Evolutionary conservation across 2,329 filamentous ascomycete species (phyloP).

Genomic region (Talaromyces atroroseus): DNA sequence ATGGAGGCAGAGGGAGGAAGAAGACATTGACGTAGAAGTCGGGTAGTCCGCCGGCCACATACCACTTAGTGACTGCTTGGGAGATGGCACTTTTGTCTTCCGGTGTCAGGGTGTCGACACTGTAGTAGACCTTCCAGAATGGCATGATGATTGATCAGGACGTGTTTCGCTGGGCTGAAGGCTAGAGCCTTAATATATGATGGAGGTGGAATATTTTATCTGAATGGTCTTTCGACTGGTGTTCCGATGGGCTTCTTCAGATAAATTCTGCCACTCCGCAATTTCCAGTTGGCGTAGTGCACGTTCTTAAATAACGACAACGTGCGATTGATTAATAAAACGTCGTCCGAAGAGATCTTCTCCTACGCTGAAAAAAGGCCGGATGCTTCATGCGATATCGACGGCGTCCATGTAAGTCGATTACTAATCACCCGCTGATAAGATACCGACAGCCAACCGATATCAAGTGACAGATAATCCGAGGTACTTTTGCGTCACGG

Average conservation of each 20-base stretch:
- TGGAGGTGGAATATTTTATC: not conserved
- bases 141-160: not conserved
- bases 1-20: not conserved
- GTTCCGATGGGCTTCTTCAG: not conserved
- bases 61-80: slow-evolving; percentile 17
- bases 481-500: not conserved
- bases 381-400: not conserved
- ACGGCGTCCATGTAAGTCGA: not conserved
- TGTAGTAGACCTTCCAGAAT: slow-evolving; percentile 8
- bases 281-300: not conserved
- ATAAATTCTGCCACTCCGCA: not conserved
- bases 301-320: not conserved
- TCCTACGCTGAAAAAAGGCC: not conserved
- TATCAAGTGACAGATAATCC: not conserved
- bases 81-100: slow-evolving; percentile 10
- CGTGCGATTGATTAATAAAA: not conserved
- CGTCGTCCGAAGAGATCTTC: not conserved
- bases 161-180: not conserved
- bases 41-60: slow-evolving; percentile 15
- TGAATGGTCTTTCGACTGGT: not conserved
- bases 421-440: not conserved
- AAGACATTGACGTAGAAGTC: slow-evolving; percentile 21
- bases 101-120: not conserved
- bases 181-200: not conserved
- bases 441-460: not conserved